Evolutionary conservation across 805 yeast genomes (phyloP), one percentile per base, ranked within the genome.

Genomic region (Kodamaea sagamina): DNA sequence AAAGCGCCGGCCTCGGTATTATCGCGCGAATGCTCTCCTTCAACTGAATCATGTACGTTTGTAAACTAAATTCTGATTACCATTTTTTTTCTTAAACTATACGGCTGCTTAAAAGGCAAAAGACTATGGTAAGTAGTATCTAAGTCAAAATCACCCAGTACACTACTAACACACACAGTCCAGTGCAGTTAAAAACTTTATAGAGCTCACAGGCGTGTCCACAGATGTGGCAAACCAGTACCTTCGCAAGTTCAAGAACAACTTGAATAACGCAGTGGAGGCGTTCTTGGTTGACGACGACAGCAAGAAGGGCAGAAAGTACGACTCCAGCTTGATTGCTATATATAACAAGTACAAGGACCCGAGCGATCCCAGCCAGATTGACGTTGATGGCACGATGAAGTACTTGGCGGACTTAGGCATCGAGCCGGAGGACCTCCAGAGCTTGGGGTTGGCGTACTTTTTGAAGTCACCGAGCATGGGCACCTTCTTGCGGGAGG

Each of bases 341-440:
- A 15, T 77, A 1, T 77, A 64, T 49, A 58, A 68, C 26, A 50
- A 56, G 38, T 70, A 68, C 49, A 47, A 49, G 36, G 69, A 63
- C 40, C 49, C 55, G 9, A 58, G 57, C 0, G 57, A 59, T 10
- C 62, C 58, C 1, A 60, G 66, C 9, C 54, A 46, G 32, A 86
- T 89, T 28, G 92, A 82, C 18, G 71, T 86, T 7, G 93, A 88
- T 45, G 97, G 96, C 0, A 84, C 97, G 0, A 60, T 90, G 7
- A 51, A 57, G 29, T 87, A 82, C 53, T 66, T 92, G 16, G 72
- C 71, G 11, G 96, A 84, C 52, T 63, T 92, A 36, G 81, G 77
- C 0, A 71, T 84, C 28, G 79, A 79, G 10, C 84, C 89, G 0
- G 98, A 92, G 51, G 89, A 90, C 56, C 71, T 79, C 6, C 75